These are phyloP conservation scores for Persicaria tinctoria DNA, from an alignment of 148 eudicot genomes.

Conservation along the genomic window DNA sequence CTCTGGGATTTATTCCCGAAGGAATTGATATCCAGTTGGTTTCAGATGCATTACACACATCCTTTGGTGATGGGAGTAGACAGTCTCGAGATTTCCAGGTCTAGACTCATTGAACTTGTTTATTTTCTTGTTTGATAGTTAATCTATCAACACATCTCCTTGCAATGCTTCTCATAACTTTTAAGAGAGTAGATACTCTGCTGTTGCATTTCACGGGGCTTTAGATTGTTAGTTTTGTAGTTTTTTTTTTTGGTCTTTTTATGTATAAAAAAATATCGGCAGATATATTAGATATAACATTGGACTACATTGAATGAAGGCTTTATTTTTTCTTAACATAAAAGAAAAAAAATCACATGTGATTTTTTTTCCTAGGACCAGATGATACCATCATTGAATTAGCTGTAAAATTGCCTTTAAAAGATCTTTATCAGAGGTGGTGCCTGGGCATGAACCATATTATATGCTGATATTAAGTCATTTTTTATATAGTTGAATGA, in stretches of 20 bases:
- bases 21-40: constrained; percentile 66
- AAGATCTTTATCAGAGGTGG: background rate
- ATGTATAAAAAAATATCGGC: background rate
- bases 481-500: background rate
- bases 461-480: background rate
- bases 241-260: too few relatives aligned
- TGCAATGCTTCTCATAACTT: background rate
- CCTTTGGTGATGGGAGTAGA: constrained; percentile 82
- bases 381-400: background rate
- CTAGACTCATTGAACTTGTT: constrained; percentile 1
- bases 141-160: background rate
- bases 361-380: constrained; percentile 1
- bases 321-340: background rate
- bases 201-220: background rate
- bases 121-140: background rate
- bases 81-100: constrained; percentile 97
- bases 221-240: background rate
- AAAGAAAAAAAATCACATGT: background rate
- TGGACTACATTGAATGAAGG: background rate
- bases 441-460: background rate
- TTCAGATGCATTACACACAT: constrained; percentile 72
- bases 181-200: background rate
- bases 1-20: constrained; percentile 92
- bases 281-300: background rate
- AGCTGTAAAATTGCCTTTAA: background rate